Evolutionary conservation across 2,329 filamentous ascomycete genomes (phyloP).

Genomic region (Parafenestella ontariensis): DNA sequence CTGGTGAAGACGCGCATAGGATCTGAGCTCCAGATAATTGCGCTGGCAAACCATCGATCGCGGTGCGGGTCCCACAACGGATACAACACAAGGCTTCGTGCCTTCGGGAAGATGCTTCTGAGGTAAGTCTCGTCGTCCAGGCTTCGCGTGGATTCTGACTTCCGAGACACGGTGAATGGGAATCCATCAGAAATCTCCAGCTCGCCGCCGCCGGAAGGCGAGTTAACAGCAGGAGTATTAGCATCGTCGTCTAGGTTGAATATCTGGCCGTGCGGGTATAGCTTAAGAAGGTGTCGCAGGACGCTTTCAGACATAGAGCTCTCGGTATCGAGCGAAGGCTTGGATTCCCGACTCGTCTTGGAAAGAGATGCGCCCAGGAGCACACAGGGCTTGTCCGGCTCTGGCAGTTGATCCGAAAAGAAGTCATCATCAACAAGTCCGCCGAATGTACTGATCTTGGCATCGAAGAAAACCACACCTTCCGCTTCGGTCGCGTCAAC

Average conservation of each 20-base stretch:
- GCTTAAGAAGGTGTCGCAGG: conserved; percentile 41
- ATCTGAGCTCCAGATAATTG: conserved; percentile 48
- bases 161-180: conserved; percentile 29
- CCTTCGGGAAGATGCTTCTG: conserved; percentile 43
- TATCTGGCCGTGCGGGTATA: conserved; percentile 47
- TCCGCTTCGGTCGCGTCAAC: conserved; percentile 47
- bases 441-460: conserved; percentile 47
- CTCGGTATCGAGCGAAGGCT: conserved; percentile 13
- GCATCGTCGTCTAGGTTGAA: conserved; percentile 47
- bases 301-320: conserved; percentile 42
- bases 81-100: conserved; percentile 48
- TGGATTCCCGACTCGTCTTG: conserved; percentile 19
- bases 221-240: conserved; percentile 20
- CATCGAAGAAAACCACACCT: conserved; percentile 49
- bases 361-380: conserved; percentile 38
- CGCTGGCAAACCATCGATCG: conserved; percentile 48
- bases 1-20: conserved; percentile 48
- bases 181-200: conserved; percentile 26
- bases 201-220: conserved; percentile 23
- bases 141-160: conserved; percentile 38
- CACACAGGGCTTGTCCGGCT: conserved; percentile 44
- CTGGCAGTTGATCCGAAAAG: conserved; percentile 35
- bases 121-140: conserved; percentile 45
- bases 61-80: conserved; percentile 51
- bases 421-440: conserved; percentile 48